Conservation (phyloP, 176 grass and related monocot genomes). For the Alloteropsis semialata region DNA sequence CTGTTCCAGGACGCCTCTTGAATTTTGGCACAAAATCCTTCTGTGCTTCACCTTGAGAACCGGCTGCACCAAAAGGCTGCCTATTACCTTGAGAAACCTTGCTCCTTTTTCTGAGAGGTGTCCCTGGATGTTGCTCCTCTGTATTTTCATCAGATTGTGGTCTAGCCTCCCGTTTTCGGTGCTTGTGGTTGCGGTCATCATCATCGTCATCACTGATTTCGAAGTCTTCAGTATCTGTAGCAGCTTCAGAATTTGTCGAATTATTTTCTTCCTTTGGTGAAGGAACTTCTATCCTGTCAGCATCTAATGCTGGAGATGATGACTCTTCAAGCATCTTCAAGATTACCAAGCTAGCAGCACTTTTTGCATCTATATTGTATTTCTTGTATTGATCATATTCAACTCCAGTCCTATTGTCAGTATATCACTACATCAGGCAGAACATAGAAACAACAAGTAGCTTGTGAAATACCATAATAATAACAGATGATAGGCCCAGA, state of each 20-base stretch:
- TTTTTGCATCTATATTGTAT: constrained; percentile 32
- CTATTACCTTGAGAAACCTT: constrained; percentile 48
- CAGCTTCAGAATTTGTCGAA: constrained; percentile 63
- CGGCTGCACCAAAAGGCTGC: constrained; percentile 33
- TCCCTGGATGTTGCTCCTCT: constrained; percentile 49
- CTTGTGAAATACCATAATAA: neutral
- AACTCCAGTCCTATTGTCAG: constrained; percentile 23
- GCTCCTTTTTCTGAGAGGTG: constrained; percentile 46
- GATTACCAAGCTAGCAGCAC: constrained; percentile 12
- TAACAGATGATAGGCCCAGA: constrained; percentile 14
- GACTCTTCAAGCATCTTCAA: constrained; percentile 53
- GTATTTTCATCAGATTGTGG: constrained; percentile 56
- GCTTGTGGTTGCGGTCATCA: constrained; percentile 97
- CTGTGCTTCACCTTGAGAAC: constrained; percentile 42
- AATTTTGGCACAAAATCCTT: constrained; percentile 58
- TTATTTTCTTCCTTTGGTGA: constrained; percentile 66
- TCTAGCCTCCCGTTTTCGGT: constrained; percentile 63
- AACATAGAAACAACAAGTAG: constrained; percentile 19
- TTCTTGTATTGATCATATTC: constrained; percentile 17
- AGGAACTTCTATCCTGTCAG: constrained; percentile 48
- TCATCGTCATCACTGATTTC: constrained; percentile 82
- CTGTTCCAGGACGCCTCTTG: constrained; percentile 50
- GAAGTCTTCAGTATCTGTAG: constrained; percentile 59
- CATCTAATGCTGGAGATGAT: constrained; percentile 34
- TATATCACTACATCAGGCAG: constrained; percentile 7